Conservation (phyloP, 768 basidiomycete species). For the Amyloporia xantha region DNA sequence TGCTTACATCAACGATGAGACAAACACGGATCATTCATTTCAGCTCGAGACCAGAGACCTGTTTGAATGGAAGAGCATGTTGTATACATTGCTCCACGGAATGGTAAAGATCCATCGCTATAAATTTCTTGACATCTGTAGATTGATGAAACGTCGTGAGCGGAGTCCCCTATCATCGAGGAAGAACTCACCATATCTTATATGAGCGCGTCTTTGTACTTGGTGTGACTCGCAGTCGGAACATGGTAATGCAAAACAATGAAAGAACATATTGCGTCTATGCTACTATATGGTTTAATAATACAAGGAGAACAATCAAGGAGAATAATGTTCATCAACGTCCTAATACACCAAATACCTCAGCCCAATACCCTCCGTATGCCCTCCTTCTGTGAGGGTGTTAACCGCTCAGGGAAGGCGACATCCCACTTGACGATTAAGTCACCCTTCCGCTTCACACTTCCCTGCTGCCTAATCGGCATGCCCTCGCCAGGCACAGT, state of each 20-base stretch:
- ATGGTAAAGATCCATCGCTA: too few species aligned
- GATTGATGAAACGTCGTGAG: too few species aligned
- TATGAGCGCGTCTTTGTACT: background rate
- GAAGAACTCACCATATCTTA: too few species aligned
- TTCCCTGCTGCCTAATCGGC: slow-evolving; percentile 81
- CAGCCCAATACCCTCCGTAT: slow-evolving; percentile 56
- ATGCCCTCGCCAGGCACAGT: slow-evolving; percentile 75
- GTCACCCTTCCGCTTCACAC: slow-evolving; percentile 71
- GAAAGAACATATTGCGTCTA: background rate
- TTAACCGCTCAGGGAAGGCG: slow-evolving; percentile 73
- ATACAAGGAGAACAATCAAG: background rate
- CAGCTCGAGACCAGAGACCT: too few species aligned
- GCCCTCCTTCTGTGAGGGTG: slow-evolving; percentile 73
- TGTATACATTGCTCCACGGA: too few species aligned
- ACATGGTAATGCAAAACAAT: background rate
- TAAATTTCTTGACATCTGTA: too few species aligned
- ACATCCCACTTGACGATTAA: slow-evolving; percentile 79
- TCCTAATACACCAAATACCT: background rate
- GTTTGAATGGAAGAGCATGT: too few species aligned
- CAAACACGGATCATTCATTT: too few species aligned
- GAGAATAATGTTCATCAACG: background rate
- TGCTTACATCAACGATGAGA: too few species aligned
- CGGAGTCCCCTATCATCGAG: too few species aligned
- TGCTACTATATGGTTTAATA: background rate
- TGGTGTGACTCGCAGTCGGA: background rate